phyloP scores from a whole-genome alignment of 2,329 filamentous ascomycete species.

The Calonectria pseudoreteaudii region DNA sequence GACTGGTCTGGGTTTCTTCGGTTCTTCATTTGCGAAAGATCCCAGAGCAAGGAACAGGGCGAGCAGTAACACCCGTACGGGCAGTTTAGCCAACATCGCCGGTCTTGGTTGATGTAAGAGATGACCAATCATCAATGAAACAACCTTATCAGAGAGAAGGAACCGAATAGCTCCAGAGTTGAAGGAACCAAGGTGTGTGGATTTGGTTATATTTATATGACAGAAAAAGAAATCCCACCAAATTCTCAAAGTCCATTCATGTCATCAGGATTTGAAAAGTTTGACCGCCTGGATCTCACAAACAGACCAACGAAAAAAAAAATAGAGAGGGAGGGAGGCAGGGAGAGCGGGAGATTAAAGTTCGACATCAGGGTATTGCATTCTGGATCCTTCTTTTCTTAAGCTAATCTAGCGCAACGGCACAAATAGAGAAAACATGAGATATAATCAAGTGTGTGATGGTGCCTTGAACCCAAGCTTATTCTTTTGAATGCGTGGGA shows the following conservation, averaged over 20 bases:
- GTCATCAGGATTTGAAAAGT: neutral
- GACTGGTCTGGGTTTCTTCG: neutral
- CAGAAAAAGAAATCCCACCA: neutral
- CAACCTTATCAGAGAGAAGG: neutral
- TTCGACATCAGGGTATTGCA: neutral
- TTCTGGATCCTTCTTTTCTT: neutral
- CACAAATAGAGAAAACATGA: neutral
- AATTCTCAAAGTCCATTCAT: neutral
- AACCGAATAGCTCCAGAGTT: neutral
- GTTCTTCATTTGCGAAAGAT: neutral
- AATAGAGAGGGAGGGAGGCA: no score
- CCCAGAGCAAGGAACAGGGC: neutral
- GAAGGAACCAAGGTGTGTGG: neutral
- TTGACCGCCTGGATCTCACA: neutral
- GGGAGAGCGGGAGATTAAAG: neutral
- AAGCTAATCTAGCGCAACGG: no score
- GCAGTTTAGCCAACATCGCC: neutral
- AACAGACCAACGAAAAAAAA: neutral
- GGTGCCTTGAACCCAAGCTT: conserved; percentile 73
- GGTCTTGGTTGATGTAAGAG: neutral
- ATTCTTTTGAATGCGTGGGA: conserved; percentile 82
- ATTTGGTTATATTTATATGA: neutral
- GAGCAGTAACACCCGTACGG: neutral
- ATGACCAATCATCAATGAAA: no score
- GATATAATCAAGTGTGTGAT: conserved; percentile 19